A percentile compares a stretch with the other conserved stretches of the same genome.
Conservation (phyloP, 345 rosid genomes). For the Camelina laxa region DNA sequence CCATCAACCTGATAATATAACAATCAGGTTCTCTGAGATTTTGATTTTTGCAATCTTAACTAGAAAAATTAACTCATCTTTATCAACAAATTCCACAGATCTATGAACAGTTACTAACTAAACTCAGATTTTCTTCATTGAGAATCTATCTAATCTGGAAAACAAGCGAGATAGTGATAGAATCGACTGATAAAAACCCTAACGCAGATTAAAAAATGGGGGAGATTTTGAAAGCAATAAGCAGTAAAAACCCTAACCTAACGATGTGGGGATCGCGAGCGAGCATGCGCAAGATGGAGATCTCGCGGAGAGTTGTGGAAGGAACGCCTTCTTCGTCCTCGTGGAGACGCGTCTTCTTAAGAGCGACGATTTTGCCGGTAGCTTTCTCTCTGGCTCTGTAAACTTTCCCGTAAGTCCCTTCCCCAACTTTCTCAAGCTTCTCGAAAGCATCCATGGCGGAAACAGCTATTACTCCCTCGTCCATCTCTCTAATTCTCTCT, state of each 20-base stretch:
- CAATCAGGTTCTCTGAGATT: background rate
- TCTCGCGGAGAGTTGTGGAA: conserved; percentile 97
- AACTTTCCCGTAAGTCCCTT: conserved; percentile 96
- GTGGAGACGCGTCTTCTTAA: conserved; percentile 97
- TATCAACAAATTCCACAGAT: background rate
- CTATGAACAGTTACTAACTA: background rate
- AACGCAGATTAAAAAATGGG: background rate
- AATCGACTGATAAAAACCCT: background rate
- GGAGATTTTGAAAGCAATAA: background rate
- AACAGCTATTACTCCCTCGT: conserved; percentile 46
- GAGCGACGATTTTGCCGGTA: conserved; percentile 88
- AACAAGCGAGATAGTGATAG: background rate
- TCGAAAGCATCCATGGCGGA: conserved; percentile 93
- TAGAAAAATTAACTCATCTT: background rate
- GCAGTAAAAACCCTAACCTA: conserved; percentile 43
- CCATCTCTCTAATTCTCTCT: conserved; percentile 47
- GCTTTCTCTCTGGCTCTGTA: conserved; percentile 96
- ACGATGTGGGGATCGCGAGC: conserved; percentile 93
- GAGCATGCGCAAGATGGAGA: conserved; percentile 98
- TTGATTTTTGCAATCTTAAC: conserved; percentile 5
- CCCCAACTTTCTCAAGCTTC: conserved; percentile 98
- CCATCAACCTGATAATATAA: conserved; percentile 61
- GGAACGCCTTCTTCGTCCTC: conserved; percentile 99
- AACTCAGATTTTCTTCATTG: conserved; percentile 6
- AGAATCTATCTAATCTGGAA: conserved; percentile 10